Conservation (phyloP, 2,329 filamentous ascomycete species). For the Alternaria sp. region DNA sequence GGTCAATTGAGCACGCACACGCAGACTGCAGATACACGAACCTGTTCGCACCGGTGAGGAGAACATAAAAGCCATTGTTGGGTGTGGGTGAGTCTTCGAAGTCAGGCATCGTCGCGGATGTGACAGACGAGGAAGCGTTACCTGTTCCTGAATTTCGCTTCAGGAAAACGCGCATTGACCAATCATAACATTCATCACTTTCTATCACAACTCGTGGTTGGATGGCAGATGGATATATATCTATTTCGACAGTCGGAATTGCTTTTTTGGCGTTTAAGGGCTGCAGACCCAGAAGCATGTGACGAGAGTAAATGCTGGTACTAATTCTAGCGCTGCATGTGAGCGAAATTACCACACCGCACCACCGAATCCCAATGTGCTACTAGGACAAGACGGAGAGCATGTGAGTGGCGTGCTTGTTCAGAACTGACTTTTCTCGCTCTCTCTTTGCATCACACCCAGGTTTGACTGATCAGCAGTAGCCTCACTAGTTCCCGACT, state of each 20-base stretch:
- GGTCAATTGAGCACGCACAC: conserved; percentile 37
- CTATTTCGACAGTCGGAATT: neutral
- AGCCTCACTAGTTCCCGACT: neutral
- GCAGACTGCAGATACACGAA: conserved; percentile 49
- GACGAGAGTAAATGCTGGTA: neutral
- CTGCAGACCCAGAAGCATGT: neutral
- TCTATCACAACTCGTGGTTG: neutral
- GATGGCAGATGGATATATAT: neutral
- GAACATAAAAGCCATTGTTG: conserved; percentile 60
- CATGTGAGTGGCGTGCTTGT: neutral
- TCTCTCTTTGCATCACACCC: neutral
- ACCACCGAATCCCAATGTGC: neutral
- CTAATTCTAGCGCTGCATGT: neutral
- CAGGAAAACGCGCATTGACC: conserved; percentile 7
- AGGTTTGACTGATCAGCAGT: neutral
- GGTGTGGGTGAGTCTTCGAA: conserved; percentile 36
- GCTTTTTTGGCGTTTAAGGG: neutral
- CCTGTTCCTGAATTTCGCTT: conserved; percentile 27
- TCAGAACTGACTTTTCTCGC: neutral
- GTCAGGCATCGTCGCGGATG: conserved; percentile 26
- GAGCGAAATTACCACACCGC: neutral
- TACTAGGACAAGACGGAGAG: neutral
- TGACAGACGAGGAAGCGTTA: neutral
- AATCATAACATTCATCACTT: conserved; percentile 20
- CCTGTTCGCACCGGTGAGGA: conserved; percentile 90